Percentiles rank a stretch among this genome's conserved stretches.
Conservation (phyloP, 2,329 filamentous ascomycete genomes). For the Clarireedia paspali region DNA sequence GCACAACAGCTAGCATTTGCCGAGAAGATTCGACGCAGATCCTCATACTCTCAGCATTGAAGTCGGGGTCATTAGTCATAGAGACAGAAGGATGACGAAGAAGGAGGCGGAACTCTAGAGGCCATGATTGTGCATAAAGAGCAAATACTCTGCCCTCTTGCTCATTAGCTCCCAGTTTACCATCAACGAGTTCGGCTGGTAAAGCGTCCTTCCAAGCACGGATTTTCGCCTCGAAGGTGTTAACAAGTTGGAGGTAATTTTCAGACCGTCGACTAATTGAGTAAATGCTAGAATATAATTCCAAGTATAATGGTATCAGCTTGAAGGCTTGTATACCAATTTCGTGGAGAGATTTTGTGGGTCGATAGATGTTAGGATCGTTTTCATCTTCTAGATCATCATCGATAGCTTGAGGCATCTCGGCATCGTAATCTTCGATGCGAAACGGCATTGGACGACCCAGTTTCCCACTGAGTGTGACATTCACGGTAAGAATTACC, state of each 20-base stretch:
- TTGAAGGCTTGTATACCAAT: slow-evolving; percentile 60
- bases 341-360: slow-evolving; percentile 57
- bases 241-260: slow-evolving; percentile 57
- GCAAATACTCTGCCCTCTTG: slow-evolving; percentile 42
- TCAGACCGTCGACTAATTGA: slow-evolving; percentile 54
- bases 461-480: slow-evolving; percentile 66
- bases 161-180: slow-evolving; percentile 32
- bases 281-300: slow-evolving; percentile 73
- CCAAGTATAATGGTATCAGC: slow-evolving; percentile 58
- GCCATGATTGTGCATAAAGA: slow-evolving; percentile 46
- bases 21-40: slow-evolving; percentile 60
- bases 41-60: slow-evolving; percentile 54
- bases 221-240: slow-evolving; percentile 57
- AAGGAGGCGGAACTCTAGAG: slow-evolving; percentile 50
- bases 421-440: slow-evolving; percentile 69
- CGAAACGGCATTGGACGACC: slow-evolving; percentile 70
- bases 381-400: slow-evolving; percentile 62
- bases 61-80: slow-evolving; percentile 43
- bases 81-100: slow-evolving; percentile 55
- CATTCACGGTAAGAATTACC: slow-evolving; percentile 57
- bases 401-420: slow-evolving; percentile 62
- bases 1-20: slow-evolving; percentile 54
- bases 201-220: slow-evolving; percentile 55
- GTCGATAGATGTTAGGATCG: slow-evolving; percentile 48
- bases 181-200: slow-evolving; percentile 50